Evolutionary conservation across 192 early-diverging fungal species (phyloP).

Genomic region (Ambispora gerdemannii): DNA sequence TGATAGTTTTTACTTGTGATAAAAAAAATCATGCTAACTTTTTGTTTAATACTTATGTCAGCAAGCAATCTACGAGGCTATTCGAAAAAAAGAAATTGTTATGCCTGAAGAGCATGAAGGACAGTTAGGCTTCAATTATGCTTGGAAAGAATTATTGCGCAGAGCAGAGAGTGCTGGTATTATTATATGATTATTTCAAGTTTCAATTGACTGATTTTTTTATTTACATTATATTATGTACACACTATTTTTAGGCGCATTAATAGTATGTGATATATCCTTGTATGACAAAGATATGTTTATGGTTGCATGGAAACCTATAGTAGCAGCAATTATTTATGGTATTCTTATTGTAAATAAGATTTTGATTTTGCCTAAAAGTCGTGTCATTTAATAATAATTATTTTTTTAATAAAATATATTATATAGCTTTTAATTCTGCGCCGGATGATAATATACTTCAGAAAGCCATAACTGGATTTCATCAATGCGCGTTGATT

Average conservation of each 20-base stretch:
- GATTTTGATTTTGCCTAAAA: constrained; percentile 28
- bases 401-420: constrained; percentile 20
- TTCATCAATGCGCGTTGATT: constrained; percentile 69
- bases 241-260: constrained; percentile 46
- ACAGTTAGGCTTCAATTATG: constrained; percentile 89
- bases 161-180: constrained; percentile 41
- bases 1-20: neutral
- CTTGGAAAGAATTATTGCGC: constrained; percentile 80
- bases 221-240: no score
- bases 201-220: no score
- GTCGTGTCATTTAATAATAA: constrained; percentile 32
- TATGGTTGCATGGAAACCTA: constrained; percentile 66
- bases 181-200: no score
- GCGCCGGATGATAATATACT: constrained; percentile 74
- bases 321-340: constrained; percentile 77
- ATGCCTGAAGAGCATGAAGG: constrained; percentile 97
- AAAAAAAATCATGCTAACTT: neutral
- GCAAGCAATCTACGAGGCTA: constrained; percentile 80
- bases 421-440: constrained; percentile 66
- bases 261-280: constrained; percentile 54
- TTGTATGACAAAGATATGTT: constrained; percentile 83
- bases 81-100: constrained; percentile 87
- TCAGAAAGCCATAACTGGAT: constrained; percentile 77
- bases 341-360: constrained; percentile 46
- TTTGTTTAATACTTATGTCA: neutral